Percentiles rank a stretch among this genome's conserved stretches.
Evolutionary conservation across 768 basidiomycete species (phyloP).

Genomic region (Tulasnella sp.): DNA sequence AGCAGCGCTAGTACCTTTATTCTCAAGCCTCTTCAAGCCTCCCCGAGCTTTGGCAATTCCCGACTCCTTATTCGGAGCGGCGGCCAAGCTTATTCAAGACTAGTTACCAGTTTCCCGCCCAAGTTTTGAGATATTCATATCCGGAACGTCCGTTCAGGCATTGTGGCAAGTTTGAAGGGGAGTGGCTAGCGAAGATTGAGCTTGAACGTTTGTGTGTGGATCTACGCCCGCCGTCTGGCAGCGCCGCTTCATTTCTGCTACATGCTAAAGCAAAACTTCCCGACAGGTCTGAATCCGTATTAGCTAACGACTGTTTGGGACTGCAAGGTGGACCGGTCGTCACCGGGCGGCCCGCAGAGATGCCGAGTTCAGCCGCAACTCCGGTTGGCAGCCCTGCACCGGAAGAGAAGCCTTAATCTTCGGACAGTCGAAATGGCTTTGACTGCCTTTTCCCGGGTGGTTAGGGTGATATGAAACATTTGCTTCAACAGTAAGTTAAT

Average conservation of each 20-base stretch:
- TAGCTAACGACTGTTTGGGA: not conserved
- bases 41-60: no score
- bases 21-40: no score
- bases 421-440: not conserved
- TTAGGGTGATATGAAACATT: not conserved
- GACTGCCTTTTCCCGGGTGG: not conserved
- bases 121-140: no score
- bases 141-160: no score
- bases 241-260: conserved; percentile 43
- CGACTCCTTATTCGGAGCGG: no score
- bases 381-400: not conserved
- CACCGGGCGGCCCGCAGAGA: not conserved
- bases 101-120: no score
- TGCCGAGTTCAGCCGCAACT: not conserved
- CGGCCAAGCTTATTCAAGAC: no score
- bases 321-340: not conserved
- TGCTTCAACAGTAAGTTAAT: not conserved
- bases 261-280: not conserved
- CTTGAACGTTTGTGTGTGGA: no score
- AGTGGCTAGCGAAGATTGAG: no score
- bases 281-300: not conserved
- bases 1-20: no score
- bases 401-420: not conserved
- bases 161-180: no score
- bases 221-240: conserved; percentile 58